phyloP scores from a whole-genome alignment of 73 alveolate genomes.

The Breviolum minutum region DNA sequence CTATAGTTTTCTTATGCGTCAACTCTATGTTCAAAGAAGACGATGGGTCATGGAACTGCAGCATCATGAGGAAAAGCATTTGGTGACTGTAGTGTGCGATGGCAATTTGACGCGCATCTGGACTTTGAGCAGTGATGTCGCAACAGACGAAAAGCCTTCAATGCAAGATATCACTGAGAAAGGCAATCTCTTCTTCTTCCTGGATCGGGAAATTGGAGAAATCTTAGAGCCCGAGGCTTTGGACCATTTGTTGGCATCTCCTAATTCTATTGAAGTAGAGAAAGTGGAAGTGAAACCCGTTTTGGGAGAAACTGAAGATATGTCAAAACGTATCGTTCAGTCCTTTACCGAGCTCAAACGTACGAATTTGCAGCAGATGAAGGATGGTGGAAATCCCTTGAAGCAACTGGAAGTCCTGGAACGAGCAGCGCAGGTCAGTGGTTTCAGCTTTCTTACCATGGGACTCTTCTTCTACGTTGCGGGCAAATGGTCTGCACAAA shows the following conservation, averaged over 20 bases:
- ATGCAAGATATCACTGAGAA: conserved; percentile 25
- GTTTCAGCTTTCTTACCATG: not conserved
- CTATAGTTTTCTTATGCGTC: not conserved
- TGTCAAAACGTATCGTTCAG: conserved; percentile 5
- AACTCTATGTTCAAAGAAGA: conserved; percentile 13
- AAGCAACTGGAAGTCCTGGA: conserved; percentile 20
- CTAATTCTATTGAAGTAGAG: not conserved
- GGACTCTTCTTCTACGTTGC: conserved; percentile 11
- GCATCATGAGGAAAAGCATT: not conserved
- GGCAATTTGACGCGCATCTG: conserved; percentile 7
- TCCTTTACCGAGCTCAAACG: not conserved
- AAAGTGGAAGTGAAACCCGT: conserved; percentile 12
- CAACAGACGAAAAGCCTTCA: not conserved
- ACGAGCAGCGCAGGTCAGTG: not conserved
- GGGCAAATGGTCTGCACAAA: not conserved
- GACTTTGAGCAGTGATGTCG: not conserved
- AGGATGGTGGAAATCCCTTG: conserved; percentile 30
- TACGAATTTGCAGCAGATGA: not conserved
- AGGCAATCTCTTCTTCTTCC: conserved; percentile 47
- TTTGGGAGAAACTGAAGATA: not conserved
- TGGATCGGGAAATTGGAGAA: not conserved
- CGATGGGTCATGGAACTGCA: conserved; percentile 37
- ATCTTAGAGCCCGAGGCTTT: not conserved
- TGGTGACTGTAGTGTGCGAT: conserved; percentile 24
- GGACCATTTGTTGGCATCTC: not conserved